Conservation (phyloP, 2,329 filamentous ascomycete species). For the Coleophoma crateriformis region DNA sequence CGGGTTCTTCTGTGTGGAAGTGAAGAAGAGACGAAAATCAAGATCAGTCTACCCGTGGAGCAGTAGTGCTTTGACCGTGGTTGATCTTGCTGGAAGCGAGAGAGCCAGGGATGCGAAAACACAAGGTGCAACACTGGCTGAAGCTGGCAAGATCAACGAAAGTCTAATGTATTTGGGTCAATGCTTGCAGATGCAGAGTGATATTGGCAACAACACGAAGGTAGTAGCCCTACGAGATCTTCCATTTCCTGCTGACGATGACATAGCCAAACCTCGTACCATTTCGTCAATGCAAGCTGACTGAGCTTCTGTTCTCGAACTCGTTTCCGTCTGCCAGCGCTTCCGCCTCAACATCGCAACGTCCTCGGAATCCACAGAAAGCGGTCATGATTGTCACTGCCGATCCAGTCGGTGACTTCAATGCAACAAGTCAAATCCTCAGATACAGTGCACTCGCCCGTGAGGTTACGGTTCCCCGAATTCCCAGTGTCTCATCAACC, state of each 20-base stretch:
- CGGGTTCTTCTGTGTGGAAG: conserved; percentile 92
- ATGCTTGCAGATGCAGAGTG: conserved; percentile 91
- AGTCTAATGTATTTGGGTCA: conserved; percentile 97
- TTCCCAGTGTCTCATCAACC: conserved; percentile 75
- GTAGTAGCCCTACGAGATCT: conserved; percentile 33
- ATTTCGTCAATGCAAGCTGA: conserved; percentile 80
- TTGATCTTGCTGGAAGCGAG: conserved; percentile 91
- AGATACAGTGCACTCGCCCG: conserved; percentile 89
- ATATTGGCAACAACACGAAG: conserved; percentile 68
- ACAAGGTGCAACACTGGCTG: conserved; percentile 82
- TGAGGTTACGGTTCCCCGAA: conserved; percentile 85
- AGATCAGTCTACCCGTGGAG: conserved; percentile 59
- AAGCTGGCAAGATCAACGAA: conserved; percentile 98
- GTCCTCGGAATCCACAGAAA: conserved; percentile 68
- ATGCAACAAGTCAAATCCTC: conserved; percentile 92
- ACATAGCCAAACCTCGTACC: conserved; percentile 65
- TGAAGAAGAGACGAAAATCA: conserved; percentile 68
- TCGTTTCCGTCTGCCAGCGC: conserved; percentile 52
- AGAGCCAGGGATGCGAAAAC: conserved; percentile 91
- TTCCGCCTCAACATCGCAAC: conserved; percentile 12
- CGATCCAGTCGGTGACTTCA: conserved; percentile 89
- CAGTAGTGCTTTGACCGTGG: conserved; percentile 76
- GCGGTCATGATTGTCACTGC: conserved; percentile 96
- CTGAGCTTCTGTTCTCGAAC: conserved; percentile 81
- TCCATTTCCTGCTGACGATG: too few species aligned